Conservation (phyloP, 129 eudicot species). For the Lactuca sativa region DNA sequence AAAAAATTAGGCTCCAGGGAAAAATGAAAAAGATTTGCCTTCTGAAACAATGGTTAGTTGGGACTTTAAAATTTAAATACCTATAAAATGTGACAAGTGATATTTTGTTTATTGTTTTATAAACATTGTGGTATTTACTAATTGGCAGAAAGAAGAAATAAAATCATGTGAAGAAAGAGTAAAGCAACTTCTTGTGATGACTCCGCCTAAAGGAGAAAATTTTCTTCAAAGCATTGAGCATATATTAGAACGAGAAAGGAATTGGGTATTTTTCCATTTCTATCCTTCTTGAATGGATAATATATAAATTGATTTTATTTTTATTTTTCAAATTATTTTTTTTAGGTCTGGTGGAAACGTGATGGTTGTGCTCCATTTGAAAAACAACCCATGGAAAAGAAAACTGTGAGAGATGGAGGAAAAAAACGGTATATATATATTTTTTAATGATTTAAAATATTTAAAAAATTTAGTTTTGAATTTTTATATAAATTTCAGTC, state of each 20-base stretch:
- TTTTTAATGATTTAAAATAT: not conserved
- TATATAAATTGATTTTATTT: not conserved
- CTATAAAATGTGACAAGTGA: not conserved
- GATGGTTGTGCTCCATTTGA: constrained; percentile 95
- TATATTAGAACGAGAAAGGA: constrained; percentile 90
- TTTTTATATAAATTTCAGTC: constrained; percentile 39
- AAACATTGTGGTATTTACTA: not conserved
- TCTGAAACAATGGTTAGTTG: constrained; percentile 78
- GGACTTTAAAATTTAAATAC: too few relatives aligned
- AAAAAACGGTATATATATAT: constrained; percentile 60
- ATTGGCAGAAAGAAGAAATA: constrained; percentile 75
- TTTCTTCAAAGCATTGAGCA: constrained; percentile 85
- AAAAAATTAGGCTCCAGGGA: constrained; percentile 71
- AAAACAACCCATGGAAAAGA: constrained; percentile 74
- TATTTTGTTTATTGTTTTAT: not conserved
- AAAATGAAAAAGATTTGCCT: constrained; percentile 79
- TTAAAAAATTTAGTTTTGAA: constrained; percentile 10
- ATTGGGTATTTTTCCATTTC: constrained; percentile 61
- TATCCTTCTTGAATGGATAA: not conserved
- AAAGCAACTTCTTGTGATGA: constrained; percentile 74
- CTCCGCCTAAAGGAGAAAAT: constrained; percentile 92
- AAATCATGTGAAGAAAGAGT: constrained; percentile 81
- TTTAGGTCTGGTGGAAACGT: constrained; percentile 99
- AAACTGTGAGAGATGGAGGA: constrained; percentile 58
- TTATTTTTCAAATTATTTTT: not conserved